Evolutionary conservation across 768 basidiomycete genomes (phyloP).

Genomic region (Cystoderma amianthinum): DNA sequence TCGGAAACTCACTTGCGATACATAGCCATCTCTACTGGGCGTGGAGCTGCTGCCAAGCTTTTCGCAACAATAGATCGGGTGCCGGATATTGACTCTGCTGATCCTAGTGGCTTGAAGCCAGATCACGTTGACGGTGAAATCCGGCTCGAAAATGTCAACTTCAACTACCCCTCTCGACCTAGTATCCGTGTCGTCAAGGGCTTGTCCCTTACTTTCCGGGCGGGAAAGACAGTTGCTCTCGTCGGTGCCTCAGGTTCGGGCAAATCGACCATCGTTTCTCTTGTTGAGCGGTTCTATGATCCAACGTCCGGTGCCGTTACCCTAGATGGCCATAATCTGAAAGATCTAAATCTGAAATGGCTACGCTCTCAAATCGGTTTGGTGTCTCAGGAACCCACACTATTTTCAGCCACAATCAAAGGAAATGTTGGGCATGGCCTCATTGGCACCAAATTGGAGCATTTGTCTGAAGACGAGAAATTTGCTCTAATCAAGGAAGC

Average conservation of each 20-base stretch:
- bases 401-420: conserved; percentile 80
- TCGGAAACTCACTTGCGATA: not conserved
- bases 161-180: conserved; percentile 82
- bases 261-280: conserved; percentile 69
- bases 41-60: conserved; percentile 85
- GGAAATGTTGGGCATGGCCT: conserved; percentile 83
- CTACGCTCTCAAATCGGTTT: conserved; percentile 82
- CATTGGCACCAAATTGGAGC: conserved; percentile 64
- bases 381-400: conserved; percentile 82
- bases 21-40: conserved; percentile 69
- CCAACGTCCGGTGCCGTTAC: conserved; percentile 60
- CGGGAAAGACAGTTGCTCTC: conserved; percentile 72
- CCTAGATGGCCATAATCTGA: conserved; percentile 70
- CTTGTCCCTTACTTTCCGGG: conserved; percentile 57
- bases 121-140: conserved; percentile 67
- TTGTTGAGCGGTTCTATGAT: conserved; percentile 89
- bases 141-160: conserved; percentile 64
- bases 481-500: conserved; percentile 75
- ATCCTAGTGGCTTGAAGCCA: conserved; percentile 60
- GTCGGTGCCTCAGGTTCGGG: conserved; percentile 79
- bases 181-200: conserved; percentile 74
- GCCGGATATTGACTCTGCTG: conserved; percentile 78
- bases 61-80: conserved; percentile 84
- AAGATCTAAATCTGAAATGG: conserved; percentile 78
- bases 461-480: conserved; percentile 70